Evolutionary conservation across 306 rosid genomes (phyloP).

Genomic region (Prunus armeniaca): DNA sequence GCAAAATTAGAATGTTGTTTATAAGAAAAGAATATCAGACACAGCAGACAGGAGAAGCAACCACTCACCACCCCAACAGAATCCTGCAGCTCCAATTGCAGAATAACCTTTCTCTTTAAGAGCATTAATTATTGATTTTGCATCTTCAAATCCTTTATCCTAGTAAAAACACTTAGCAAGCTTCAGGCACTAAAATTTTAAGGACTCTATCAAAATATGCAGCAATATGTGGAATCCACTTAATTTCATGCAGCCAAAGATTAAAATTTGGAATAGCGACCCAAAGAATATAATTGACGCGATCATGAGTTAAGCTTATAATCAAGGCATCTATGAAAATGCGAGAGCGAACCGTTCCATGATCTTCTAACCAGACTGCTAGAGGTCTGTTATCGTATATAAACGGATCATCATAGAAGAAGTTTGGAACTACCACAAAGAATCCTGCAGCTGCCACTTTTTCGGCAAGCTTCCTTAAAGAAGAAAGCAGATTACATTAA

Average conservation of each 20-base stretch:
- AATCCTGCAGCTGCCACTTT: constrained; percentile 70
- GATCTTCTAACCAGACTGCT: constrained; percentile 57
- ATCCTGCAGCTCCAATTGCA: constrained; percentile 60
- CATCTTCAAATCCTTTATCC: constrained; percentile 57
- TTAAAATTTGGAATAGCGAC: not conserved
- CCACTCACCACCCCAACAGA: constrained; percentile 78
- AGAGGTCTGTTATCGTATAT: constrained; percentile 28
- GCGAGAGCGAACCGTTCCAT: constrained; percentile 47
- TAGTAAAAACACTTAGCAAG: not conserved
- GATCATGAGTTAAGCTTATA: not conserved
- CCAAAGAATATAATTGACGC: not conserved
- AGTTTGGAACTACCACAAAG: constrained; percentile 63
- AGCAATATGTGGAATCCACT: not conserved
- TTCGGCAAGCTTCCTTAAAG: constrained; percentile 69
- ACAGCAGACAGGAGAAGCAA: not conserved
- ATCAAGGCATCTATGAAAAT: not conserved
- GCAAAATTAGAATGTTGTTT: not conserved
- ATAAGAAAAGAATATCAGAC: not conserved
- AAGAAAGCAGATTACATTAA: not conserved
- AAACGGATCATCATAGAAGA: constrained; percentile 60
- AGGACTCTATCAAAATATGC: not conserved
- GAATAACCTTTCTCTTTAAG: constrained; percentile 48
- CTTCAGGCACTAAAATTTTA: not conserved
- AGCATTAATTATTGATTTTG: constrained; percentile 48
- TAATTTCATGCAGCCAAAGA: not conserved